Percentiles rank a stretch among this genome's conserved stretches.
phyloP scores from a whole-genome alignment of 768 basidiomycete genomes.

The Pisolithus albus region DNA sequence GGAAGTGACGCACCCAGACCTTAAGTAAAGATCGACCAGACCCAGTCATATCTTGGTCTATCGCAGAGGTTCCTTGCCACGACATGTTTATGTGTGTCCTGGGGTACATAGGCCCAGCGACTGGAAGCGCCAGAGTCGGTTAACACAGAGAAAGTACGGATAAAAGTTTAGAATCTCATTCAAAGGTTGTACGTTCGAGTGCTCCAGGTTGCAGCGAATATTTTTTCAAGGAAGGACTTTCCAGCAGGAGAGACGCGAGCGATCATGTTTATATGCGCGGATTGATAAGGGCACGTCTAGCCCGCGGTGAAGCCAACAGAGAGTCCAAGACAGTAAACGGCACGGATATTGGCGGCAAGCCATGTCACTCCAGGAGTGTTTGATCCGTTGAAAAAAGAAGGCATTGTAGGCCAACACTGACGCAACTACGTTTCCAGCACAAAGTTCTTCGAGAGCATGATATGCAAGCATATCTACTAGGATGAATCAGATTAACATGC shows the following conservation, averaged over 20 bases:
- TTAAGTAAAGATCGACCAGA: conserved; percentile 82
- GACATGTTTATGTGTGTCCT: no score
- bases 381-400: no score
- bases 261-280: neutral
- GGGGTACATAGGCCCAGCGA: no score
- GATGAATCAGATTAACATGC: conserved; percentile 71
- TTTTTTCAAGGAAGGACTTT: conserved; percentile 74
- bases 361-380: no score
- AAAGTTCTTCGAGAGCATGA: conserved; percentile 64
- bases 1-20: conserved; percentile 46
- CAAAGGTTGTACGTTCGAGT: conserved; percentile 76
- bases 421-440: no score
- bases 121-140: conserved; percentile 1
- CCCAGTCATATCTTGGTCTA: conserved; percentile 80
- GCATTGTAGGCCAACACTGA: no score
- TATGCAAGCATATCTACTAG: conserved; percentile 94
- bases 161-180: conserved; percentile 32
- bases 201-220: conserved; percentile 84
- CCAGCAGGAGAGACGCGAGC: conserved; percentile 1
- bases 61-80: conserved; percentile 66
- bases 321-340: conserved; percentile 22
- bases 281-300: conserved; percentile 40
- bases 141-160: neutral
- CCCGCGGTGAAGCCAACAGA: conserved; percentile 66
- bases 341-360: conserved; percentile 58